Evolutionary conservation across 148 eudicot genomes (phyloP), one percentile per base, ranked within the genome.

Genomic region (Amaranthus palmeri): DNA sequence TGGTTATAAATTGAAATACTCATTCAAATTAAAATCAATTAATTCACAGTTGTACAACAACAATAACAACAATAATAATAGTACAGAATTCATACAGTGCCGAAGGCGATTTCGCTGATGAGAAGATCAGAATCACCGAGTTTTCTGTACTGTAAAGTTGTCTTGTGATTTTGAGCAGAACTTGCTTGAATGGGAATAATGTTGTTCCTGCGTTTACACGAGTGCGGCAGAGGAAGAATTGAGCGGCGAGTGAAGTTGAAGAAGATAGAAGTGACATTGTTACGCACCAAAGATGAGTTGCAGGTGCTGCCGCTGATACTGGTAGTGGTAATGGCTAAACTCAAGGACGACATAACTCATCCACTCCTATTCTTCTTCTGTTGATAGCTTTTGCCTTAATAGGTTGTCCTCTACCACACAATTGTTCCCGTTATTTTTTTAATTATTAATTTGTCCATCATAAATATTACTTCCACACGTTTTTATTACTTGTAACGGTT

Each of bases 51-150:
- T 55, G 36, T 7, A 70, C 4, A n/a, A n/a, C n/a, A n/a, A n/a
- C n/a, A n/a, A n/a, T n/a, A 40, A 18, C 13, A 43, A 46, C 45
- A n/a, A 11, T 13, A 18, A 40, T 0, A 72, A 61, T 63, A 74
- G 45, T 42, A 44, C 15, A 14, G 12, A 41, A 4, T 52, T 72
- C 36, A 71, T 55, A 92, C 97, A 63, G 97, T 92, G 67, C 97
- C 96, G 12, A 86, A 77, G 44, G 96, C 88, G 68, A 92, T 92
- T 85, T 92, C 97, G 70, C 97, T 92, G 71, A 92, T 80, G 49
- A 62, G n/a, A 48, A 90, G 93, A 70, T 92, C 91, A 18, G 97
- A 92, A 68, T 90, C 92, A 0, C 97, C 97, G 48, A 92, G 91
- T 73, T 90, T 88, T 41, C 77, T 80, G 72, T 83, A 88, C 77